Evolutionary conservation across 164 flowering plant species (phyloP).

Genomic region (Echeveria elegans): DNA sequence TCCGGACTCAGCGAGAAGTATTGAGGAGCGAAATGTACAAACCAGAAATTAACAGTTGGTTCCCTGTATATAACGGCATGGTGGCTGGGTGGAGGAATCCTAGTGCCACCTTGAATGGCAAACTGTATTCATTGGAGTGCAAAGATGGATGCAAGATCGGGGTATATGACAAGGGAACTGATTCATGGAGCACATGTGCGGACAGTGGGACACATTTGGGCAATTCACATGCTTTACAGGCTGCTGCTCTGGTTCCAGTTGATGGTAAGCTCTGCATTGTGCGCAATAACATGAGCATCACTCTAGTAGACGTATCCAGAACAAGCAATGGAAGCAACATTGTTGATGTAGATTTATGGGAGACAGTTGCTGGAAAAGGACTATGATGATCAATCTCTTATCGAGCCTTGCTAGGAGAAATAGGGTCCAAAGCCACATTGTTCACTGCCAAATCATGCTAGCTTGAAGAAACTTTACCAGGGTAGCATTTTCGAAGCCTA

Average conservation of each 20-base stretch:
- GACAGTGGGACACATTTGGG: conserved; percentile 71
- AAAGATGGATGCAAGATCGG: conserved; percentile 81
- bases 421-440: neutral
- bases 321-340: conserved; percentile 10
- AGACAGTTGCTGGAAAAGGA: conserved; percentile 1
- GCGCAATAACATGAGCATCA: conserved; percentile 72
- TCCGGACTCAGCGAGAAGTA: conserved; percentile 70
- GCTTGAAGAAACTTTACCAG: neutral
- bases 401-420: neutral
- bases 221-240: conserved; percentile 59
- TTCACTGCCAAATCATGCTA: neutral
- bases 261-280: conserved; percentile 66
- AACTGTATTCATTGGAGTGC: conserved; percentile 75
- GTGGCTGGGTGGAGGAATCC: conserved; percentile 82
- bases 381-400: neutral
- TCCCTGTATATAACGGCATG: conserved; percentile 67
- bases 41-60: conserved; percentile 67
- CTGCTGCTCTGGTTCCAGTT: conserved; percentile 63
- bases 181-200: conserved; percentile 61
- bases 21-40: conserved; percentile 65
- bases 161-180: conserved; percentile 47
- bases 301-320: conserved; percentile 54
- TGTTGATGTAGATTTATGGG: neutral
- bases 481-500: neutral
- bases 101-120: conserved; percentile 41